Conservation (phyloP, 2,329 filamentous ascomycete species). For the Colletotrichum sansevieriae region DNA sequence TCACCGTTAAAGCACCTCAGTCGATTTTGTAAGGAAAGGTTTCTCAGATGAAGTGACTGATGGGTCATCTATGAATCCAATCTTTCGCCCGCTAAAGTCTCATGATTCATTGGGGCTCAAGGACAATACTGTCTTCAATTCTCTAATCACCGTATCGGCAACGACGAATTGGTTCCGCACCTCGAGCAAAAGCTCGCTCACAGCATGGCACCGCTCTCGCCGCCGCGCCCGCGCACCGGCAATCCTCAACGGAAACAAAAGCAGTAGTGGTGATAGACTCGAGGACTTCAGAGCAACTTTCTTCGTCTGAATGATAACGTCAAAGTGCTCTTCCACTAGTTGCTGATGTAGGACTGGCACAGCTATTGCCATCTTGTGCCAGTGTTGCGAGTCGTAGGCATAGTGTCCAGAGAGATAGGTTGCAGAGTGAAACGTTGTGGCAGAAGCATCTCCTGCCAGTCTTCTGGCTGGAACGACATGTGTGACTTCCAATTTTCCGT, state of each 20-base stretch:
- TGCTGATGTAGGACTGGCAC: constrained; percentile 44
- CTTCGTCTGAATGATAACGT: constrained; percentile 45
- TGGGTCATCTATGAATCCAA: no score
- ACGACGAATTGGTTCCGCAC: constrained; percentile 21
- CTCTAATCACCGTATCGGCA: constrained; percentile 24
- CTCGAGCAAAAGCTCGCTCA: constrained; percentile 42
- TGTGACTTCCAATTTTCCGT: constrained; percentile 23
- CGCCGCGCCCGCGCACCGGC: constrained; percentile 49
- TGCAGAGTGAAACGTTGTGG: constrained; percentile 47
- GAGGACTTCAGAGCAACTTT: constrained; percentile 41
- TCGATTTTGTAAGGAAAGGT: no score
- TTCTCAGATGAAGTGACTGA: no score
- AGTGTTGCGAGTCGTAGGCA: constrained; percentile 51
- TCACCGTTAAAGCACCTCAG: no score
- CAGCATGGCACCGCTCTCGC: constrained; percentile 43
- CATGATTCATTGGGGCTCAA: background rate
- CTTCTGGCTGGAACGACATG: background rate
- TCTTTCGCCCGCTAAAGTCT: no score
- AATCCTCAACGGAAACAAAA: constrained; percentile 52
- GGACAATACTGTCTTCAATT: constrained; percentile 21
- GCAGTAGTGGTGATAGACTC: constrained; percentile 49
- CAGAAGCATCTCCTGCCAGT: constrained; percentile 43
- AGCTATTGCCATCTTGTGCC: constrained; percentile 44
- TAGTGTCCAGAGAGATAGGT: constrained; percentile 54
- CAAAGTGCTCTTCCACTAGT: constrained; percentile 45